phyloP scores from a whole-genome alignment of 768 basidiomycete genomes.

The Amanita rimosa region DNA sequence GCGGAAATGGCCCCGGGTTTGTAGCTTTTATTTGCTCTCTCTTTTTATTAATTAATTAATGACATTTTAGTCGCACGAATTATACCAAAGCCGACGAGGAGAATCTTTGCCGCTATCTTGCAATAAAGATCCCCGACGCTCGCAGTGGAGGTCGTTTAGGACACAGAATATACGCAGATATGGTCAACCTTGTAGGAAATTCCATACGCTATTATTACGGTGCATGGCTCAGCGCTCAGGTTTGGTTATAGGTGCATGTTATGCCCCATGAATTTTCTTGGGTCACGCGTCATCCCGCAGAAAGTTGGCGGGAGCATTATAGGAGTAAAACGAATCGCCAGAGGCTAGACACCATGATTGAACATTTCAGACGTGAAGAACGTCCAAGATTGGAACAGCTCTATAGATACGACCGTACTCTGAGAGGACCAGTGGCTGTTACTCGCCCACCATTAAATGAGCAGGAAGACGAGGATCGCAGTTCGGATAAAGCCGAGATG shows the following conservation, averaged over 20 bases:
- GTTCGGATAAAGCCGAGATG: background rate
- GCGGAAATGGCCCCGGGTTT: constrained; percentile 12
- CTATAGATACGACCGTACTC: constrained; percentile 16
- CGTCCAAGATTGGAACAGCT: constrained; percentile 16
- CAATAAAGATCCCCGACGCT: constrained; percentile 22
- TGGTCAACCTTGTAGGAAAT: constrained; percentile 18
- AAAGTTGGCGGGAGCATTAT: constrained; percentile 39
- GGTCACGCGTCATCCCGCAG: constrained; percentile 29
- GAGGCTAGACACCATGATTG: constrained; percentile 24
- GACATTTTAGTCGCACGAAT: constrained; percentile 10
- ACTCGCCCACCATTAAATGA: background rate
- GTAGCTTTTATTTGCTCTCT: background rate
- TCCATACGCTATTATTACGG: background rate
- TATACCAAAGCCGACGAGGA: constrained; percentile 30
- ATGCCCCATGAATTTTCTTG: constrained; percentile 21
- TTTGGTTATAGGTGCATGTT: background rate
- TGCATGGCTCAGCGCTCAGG: constrained; percentile 1
- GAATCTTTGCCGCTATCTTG: constrained; percentile 24
- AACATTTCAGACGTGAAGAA: constrained; percentile 12
- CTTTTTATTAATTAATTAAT: background rate
- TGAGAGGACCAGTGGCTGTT: background rate
- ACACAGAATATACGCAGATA: constrained; percentile 19
- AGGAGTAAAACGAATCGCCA: constrained; percentile 21
- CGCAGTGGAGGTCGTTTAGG: constrained; percentile 28
- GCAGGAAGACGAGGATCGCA: constrained; percentile 1